Evolutionary conservation across 2,329 filamentous ascomycete species (phyloP), one percentile per base, ranked within the genome.

Genomic region (Fusarium euwallaceae): DNA sequence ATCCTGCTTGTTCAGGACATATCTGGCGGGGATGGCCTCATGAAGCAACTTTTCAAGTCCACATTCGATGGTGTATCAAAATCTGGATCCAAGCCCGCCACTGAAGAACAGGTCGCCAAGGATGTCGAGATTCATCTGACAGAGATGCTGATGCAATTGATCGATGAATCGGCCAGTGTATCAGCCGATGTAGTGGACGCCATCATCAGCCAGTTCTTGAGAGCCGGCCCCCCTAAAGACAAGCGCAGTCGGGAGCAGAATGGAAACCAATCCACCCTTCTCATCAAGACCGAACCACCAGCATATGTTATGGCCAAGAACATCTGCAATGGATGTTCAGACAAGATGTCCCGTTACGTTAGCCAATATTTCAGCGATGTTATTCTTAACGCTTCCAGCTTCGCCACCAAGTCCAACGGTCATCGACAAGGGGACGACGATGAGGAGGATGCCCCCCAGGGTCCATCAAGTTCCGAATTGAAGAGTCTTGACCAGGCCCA

Each of bases 311-410:
- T 98, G 93, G 96, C 97, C 24, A 97, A 97, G 83, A 94, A 94
- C 3, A 92, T 99, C 53, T 99, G 97, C 86, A 97, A 95, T 78
- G 90, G 90, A 20, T 97, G 92, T 76, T 91, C 94, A 1, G 96
- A 98, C 77, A 97, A 97, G 83, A 98, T 99, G 96, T 93, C 95
- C 1, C 93, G 95, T 71, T 95, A 97, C 76, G 93, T 98, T 66
- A 96, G 95, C 76, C 95, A 97, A 80, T 99, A 98, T 82, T 99
- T 99, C 82, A 97, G 95, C 83, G 95, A 97, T 66, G 95, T 98
- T 61, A 97, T 99, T 67, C 92, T 98, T 71, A 95, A 98, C 80
- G 94, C 95, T 4, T 95, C 92, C 41, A 90, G 86, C 14, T 88
- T 90, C 55, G 86, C 86, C 22, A 85, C 86, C 11, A 87, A 88